Conservation (phyloP, 441 rosid species). For the Euphorbia corollata region DNA sequence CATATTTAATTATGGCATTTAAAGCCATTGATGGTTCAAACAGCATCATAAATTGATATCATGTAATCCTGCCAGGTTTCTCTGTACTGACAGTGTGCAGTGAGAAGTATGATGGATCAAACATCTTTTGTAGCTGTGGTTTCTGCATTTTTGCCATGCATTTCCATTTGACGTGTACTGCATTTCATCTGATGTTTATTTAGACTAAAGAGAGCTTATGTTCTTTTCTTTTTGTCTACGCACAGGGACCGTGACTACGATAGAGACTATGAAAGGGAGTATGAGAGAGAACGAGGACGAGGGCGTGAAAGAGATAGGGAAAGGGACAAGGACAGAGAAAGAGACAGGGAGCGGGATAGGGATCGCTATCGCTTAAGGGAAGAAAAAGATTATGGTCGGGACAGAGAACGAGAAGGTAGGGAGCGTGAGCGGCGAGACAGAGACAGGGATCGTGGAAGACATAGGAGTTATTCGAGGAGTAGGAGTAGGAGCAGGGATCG, state of each 20-base stretch:
- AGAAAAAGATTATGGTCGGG: conserved; percentile 54
- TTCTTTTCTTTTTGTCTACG: background rate
- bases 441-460: conserved; percentile 60
- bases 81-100: conserved; percentile 98
- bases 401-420: conserved; percentile 56
- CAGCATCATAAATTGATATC: conserved; percentile 66
- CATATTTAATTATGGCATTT: conserved; percentile 41
- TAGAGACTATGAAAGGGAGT: conserved; percentile 51
- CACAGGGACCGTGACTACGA: conserved; percentile 55
- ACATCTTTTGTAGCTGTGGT: conserved; percentile 30
- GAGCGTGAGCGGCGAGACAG: conserved; percentile 46
- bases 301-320: conserved; percentile 46
- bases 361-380: conserved; percentile 48
- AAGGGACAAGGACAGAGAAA: conserved; percentile 28
- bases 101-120: conserved; percentile 95
- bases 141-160: background rate
- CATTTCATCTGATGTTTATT: too few species aligned
- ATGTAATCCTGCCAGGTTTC: conserved; percentile 84
- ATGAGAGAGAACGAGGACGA: conserved; percentile 31
- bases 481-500: conserved; percentile 67
- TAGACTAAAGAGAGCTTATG: background rate
- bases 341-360: conserved; percentile 24
- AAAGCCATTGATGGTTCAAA: conserved; percentile 42
- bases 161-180: too few species aligned
- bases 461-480: conserved; percentile 60